A percentile compares a stretch with the other conserved stretches of the same genome.
These are phyloP conservation scores for Zygoascus biomembranicola DNA, from an alignment of 805 yeast species.

Conservation along the genomic window DNA sequence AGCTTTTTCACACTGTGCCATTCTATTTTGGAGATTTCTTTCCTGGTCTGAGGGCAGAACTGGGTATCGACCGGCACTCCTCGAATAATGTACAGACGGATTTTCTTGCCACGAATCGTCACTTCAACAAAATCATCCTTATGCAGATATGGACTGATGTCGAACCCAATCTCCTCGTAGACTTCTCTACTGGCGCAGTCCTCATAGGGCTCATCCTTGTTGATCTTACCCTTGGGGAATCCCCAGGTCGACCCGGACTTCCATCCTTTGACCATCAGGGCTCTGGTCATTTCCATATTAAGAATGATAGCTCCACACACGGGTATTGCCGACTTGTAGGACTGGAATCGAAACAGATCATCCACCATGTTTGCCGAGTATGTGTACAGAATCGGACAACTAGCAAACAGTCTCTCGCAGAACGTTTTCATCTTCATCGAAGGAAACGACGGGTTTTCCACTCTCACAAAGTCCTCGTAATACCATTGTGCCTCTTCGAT, in stretches of 20 bases:
- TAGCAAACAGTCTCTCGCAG: conserved; percentile 69
- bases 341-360: conserved; percentile 70
- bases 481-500: conserved; percentile 99
- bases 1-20: conserved; percentile 44
- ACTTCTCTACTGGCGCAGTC: conserved; percentile 90
- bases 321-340: conserved; percentile 83
- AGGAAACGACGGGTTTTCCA: conserved; percentile 68
- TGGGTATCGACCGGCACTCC: conserved; percentile 67
- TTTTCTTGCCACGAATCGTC: conserved; percentile 74
- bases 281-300: conserved; percentile 58
- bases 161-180: conserved; percentile 89
- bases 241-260: conserved; percentile 78
- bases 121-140: conserved; percentile 73
- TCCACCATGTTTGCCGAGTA: conserved; percentile 34
- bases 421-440: conserved; percentile 68
- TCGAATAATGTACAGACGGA: conserved; percentile 67
- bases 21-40: conserved; percentile 70
- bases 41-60: conserved; percentile 79
- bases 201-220: conserved; percentile 82
- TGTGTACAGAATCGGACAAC: conserved; percentile 41
- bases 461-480: conserved; percentile 74
- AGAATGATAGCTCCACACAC: conserved; percentile 93
- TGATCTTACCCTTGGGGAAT: conserved; percentile 94
- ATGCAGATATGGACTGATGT: conserved; percentile 57
- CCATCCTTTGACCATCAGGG: conserved; percentile 75